Conservation (phyloP, 108 stramenopile genomes). For the Pseudonitzschia multiseries region DNA sequence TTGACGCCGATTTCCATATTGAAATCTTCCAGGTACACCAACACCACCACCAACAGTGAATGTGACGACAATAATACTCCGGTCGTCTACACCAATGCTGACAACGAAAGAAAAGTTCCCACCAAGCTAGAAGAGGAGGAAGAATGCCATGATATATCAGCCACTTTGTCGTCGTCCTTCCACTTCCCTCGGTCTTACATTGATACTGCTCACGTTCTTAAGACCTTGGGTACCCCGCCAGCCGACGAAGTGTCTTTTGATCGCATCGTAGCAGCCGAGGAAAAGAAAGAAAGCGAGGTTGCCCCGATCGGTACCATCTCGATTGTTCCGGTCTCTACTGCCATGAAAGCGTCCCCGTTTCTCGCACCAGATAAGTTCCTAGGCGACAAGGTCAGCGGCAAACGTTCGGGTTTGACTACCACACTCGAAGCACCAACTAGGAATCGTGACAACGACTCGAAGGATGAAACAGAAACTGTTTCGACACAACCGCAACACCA, state of each 20-base stretch:
- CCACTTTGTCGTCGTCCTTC: constrained; percentile 8
- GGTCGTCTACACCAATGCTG: background rate
- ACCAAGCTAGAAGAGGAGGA: background rate
- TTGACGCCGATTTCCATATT: constrained; percentile 37
- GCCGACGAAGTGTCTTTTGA: background rate
- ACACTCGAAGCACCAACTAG: background rate
- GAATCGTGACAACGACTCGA: background rate
- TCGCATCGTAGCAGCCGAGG: background rate
- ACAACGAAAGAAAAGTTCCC: background rate
- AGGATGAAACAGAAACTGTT: background rate
- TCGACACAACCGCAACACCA: background rate
- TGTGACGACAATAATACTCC: background rate
- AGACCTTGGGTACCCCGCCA: background rate
- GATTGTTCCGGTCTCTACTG: background rate
- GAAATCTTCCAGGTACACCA: constrained; percentile 28
- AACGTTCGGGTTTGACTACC: background rate
- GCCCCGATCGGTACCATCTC: background rate
- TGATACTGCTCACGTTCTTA: background rate
- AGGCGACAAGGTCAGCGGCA: background rate
- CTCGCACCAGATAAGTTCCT: background rate
- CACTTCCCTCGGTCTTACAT: constrained; percentile 17
- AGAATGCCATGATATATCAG: background rate
- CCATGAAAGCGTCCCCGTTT: background rate
- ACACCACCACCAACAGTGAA: background rate
- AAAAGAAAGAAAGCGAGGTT: constrained; percentile 13